Evolutionary conservation across 352 stramenopile genomes (phyloP), one percentile per base, ranked within the genome.

Genomic region (Globisporangium cylindrosporum): DNA sequence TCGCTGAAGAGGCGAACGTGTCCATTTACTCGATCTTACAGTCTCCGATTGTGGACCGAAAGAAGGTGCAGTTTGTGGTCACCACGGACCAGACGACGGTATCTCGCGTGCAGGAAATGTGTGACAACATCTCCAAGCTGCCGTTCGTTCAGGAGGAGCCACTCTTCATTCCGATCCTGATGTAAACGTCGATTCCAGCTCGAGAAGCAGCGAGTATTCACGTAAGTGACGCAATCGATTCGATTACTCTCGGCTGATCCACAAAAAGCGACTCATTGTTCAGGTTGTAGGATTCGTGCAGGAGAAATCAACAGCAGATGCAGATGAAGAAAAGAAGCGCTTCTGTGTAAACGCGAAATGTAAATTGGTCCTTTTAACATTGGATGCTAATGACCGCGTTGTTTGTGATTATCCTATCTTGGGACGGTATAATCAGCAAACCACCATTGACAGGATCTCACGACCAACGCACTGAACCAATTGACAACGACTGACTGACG

Each of bases 1-100:
- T 98, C 67, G 97, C 95, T 48, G 97, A 98, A 78, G 84, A 98
- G 67, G 86, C 96, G 73, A 90, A 91, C 59, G 95, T 99, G 48
- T 98, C 92, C 36, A 99, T 99, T 78, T 97, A 98, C 85, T 98
- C 95, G 62, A 98, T 99, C 73, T 79, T 99, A 55, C 96, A 98
- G 75, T 97, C 98, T 71, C 96, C 95, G 8, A 97, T 98, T 59
- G 83, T 89, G 20, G 96, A 98, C 78, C 86, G 82, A 49, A 80
- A 91, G 67, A 97, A 98, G 74, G 91, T 98, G 57, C 88, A 98
- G 69, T 99, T 99, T 77, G 97, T 98, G 14, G 92, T 99, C 57
- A 98, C 97, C 38, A 99, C 96, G 1, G 96, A 99, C 71, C 89
- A 92, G 62, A 90, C 96, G 53, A 74, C 88, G 53, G 71, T 98